A percentile compares a stretch with the other conserved stretches of the same genome.
These are phyloP conservation scores for Wallacemonas rigidus DNA, from an alignment of 208 protist species.

Conservation along the genomic window DNA sequence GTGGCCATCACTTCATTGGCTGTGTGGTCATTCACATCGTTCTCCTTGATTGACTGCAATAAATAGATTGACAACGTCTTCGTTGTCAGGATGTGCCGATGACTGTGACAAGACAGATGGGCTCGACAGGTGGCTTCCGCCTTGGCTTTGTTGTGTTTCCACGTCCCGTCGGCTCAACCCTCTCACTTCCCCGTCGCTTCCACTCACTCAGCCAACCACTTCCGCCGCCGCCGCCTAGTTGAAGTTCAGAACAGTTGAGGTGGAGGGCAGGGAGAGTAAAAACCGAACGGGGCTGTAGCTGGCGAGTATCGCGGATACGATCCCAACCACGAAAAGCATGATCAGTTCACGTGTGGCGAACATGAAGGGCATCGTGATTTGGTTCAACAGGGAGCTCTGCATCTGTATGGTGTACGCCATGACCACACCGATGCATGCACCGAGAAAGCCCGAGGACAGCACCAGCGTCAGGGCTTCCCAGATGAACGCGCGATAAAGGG, in stretches of 20 bases:
- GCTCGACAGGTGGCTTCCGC: too few relatives aligned
- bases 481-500: conserved; percentile 80
- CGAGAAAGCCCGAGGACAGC: conserved; percentile 75
- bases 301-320: conserved; percentile 22
- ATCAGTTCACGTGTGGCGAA: conserved; percentile 51
- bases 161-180: too few relatives aligned
- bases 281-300: conserved; percentile 25
- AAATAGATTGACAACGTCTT: too few relatives aligned
- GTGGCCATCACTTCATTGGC: too few relatives aligned
- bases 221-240: neutral
- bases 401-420: conserved; percentile 82
- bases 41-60: too few relatives aligned
- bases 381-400: conserved; percentile 82
- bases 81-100: too few relatives aligned
- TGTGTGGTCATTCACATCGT: too few relatives aligned
- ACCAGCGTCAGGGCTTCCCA: conserved; percentile 93
- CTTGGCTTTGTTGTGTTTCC: too few relatives aligned
- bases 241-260: neutral
- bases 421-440: conserved; percentile 75
- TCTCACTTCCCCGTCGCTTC: too few relatives aligned
- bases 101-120: too few relatives aligned
- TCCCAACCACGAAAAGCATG: conserved; percentile 7
- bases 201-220: too few relatives aligned
- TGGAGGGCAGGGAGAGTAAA: conserved; percentile 13
- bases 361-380: conserved; percentile 84